phyloP scores from a whole-genome alignment of 805 yeast species.

The Suhomyces sp. region DNA sequence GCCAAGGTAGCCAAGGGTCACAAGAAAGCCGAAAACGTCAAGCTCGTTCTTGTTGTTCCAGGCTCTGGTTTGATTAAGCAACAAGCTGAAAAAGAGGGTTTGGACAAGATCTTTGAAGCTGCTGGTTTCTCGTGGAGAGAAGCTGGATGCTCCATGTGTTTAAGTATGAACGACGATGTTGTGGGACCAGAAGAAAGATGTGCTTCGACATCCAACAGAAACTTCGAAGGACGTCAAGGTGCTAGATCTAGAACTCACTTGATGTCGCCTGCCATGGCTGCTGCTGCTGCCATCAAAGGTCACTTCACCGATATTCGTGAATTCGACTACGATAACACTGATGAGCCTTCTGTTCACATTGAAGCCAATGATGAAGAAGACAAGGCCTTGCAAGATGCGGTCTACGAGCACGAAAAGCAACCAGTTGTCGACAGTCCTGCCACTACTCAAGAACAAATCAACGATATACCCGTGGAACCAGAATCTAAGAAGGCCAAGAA shows the following conservation, averaged over 20 bases:
- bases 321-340: constrained; percentile 56
- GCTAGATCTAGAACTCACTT: constrained; percentile 92
- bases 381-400: constrained; percentile 63
- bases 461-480: constrained; percentile 58
- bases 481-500: constrained; percentile 15
- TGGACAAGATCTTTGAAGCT: constrained; percentile 81
- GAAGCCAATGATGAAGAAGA: constrained; percentile 43
- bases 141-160: constrained; percentile 99
- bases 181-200: constrained; percentile 94
- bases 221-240: constrained; percentile 99
- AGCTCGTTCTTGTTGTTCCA: constrained; percentile 88
- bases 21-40: constrained; percentile 77
- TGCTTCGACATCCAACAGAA: constrained; percentile 98
- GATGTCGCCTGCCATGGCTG: constrained; percentile 99
- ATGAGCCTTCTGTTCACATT: constrained; percentile 58
- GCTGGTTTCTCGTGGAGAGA: constrained; percentile 99
- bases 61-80: constrained; percentile 94
- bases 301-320: constrained; percentile 89
- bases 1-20: constrained; percentile 91
- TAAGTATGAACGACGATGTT: constrained; percentile 99
- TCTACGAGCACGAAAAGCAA: constrained; percentile 68
- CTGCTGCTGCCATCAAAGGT: constrained; percentile 94
- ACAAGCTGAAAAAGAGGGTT: constrained; percentile 94
- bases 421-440: constrained; percentile 51
- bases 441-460: constrained; percentile 53